phyloP scores from a whole-genome alignment of 257 asterid genomes.

The Rhazya stricta region DNA sequence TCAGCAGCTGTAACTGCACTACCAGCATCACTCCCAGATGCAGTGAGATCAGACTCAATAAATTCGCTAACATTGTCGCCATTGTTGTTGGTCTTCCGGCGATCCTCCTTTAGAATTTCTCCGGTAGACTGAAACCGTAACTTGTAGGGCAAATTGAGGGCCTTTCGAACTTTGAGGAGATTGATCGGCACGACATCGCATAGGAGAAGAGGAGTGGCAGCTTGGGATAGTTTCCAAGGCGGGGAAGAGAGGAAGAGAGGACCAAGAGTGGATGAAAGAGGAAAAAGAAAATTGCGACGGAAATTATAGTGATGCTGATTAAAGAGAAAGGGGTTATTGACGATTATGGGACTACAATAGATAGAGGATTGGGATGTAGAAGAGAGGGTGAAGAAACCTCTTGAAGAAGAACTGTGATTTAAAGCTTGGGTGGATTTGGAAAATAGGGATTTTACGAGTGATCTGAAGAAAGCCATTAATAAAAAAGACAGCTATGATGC shows the following conservation, averaged over 20 bases:
- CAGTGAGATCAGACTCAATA: constrained; percentile 25
- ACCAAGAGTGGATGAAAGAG: constrained; percentile 31
- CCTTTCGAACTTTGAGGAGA: constrained; percentile 7
- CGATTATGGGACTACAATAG: constrained; percentile 20
- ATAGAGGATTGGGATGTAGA: constrained; percentile 15
- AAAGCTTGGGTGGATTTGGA: constrained; percentile 37
- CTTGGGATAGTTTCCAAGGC: constrained; percentile 90
- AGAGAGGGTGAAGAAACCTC: constrained; percentile 44
- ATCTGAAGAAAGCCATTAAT: constrained; percentile 69
- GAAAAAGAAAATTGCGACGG: constrained; percentile 43
- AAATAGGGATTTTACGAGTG: constrained; percentile 51
- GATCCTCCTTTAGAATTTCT: constrained; percentile 15
- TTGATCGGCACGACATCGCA: constrained; percentile 50
- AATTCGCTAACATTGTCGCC: constrained; percentile 16
- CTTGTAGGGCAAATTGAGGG: constrained; percentile 26
- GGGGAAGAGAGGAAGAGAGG: constrained; percentile 75
- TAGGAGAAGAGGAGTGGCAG: constrained; percentile 74
- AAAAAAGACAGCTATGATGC: constrained; percentile 23
- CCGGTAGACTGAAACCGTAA: constrained; percentile 21
- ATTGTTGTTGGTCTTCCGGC: background rate
- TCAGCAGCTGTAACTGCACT: constrained; percentile 29
- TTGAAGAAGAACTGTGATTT: constrained; percentile 16
- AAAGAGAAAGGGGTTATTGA: constrained; percentile 23
- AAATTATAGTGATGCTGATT: constrained; percentile 44
- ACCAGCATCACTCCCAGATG: constrained; percentile 21